phyloP scores from a whole-genome alignment of 768 basidiomycete species.

The Lactarius sp. region DNA sequence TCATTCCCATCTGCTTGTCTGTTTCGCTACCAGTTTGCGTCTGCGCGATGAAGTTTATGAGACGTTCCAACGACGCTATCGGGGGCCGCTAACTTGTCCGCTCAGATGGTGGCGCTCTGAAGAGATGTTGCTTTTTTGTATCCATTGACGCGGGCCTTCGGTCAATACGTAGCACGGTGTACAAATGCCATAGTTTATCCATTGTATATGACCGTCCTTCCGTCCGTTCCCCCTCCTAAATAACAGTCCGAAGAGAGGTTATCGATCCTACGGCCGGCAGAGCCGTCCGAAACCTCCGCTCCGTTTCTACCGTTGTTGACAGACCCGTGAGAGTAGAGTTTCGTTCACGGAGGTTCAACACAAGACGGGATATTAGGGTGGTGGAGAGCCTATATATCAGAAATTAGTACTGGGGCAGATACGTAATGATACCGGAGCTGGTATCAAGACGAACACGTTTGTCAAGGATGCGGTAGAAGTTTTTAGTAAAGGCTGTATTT shows the following conservation, averaged over 20 bases:
- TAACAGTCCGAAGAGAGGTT: not conserved
- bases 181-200: no score
- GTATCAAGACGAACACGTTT: constrained; percentile 15
- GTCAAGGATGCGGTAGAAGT: constrained; percentile 1
- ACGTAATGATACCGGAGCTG: no score
- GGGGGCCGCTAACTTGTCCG: not conserved
- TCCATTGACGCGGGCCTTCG: no score
- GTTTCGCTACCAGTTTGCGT: not conserved
- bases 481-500: constrained; percentile 7
- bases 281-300: constrained; percentile 5
- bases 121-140: not conserved
- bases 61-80: not conserved
- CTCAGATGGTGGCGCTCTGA: not conserved
- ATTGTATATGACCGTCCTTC: no score
- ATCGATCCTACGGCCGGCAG: not conserved
- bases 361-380: constrained; percentile 14
- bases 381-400: not conserved
- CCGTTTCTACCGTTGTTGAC: constrained; percentile 4
- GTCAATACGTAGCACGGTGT: no score
- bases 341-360: constrained; percentile 18
- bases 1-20: no score
- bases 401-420: not conserved
- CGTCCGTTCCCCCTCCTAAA: no score
- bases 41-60: not conserved
- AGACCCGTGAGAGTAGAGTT: not conserved